Conservation (phyloP, 257 asterid species). For the Solanum tarapatanum region DNA sequence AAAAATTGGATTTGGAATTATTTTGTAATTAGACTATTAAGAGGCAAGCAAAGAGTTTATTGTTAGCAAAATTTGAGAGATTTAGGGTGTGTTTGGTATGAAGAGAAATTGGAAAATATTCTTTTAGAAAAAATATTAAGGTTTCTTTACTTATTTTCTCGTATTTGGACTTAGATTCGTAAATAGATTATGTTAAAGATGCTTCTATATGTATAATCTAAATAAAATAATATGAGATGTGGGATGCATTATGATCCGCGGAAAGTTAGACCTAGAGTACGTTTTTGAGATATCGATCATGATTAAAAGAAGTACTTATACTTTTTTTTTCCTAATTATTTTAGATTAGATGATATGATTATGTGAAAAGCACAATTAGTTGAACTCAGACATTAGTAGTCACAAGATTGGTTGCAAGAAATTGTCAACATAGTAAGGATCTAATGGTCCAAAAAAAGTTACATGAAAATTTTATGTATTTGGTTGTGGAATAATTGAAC, state of each 20-base stretch:
- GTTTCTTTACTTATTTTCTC: not conserved
- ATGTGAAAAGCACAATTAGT: not conserved
- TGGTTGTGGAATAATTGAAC: not conserved
- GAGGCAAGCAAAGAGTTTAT: not conserved
- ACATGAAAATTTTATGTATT: not conserved
- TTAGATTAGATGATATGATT: not conserved
- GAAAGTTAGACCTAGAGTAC: not conserved
- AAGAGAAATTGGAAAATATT: not conserved
- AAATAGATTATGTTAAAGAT: too few species aligned
- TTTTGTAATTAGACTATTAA: not conserved
- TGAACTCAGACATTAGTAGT: not conserved
- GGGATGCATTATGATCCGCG: not conserved
- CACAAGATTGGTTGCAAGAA: not conserved
- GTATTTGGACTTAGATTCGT: not conserved
- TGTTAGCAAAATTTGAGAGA: not conserved
- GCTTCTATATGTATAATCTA: too few species aligned
- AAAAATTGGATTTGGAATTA: not conserved
- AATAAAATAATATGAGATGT: not conserved
- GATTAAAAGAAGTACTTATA: not conserved
- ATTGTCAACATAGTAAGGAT: not conserved
- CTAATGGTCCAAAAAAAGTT: not conserved
- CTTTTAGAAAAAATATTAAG: not conserved
- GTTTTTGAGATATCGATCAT: rapidly evolving
- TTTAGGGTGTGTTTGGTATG: not conserved
- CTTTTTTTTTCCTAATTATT: not conserved